Base-by-base conservation (phyloP, 495 filamentous ascomycete species). In the Aspergillus baeticus region DNA sequence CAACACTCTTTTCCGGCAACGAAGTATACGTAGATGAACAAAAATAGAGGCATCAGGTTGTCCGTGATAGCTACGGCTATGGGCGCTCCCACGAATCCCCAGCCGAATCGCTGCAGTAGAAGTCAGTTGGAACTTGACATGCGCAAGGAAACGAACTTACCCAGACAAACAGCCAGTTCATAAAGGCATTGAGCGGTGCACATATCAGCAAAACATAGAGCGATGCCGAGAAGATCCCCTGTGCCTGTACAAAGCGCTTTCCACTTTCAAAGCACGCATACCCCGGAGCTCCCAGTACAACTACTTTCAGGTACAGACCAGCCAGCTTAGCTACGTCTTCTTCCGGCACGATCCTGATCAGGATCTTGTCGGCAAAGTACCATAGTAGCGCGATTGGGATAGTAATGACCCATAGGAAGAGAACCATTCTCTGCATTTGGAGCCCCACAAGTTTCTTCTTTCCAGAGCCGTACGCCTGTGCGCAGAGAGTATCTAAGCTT, bases 11-110 rank as follows among this genome's bases (percentile, higher is more conserved):
- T 59, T 20, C 83, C 83, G 42, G 68, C 77, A 22, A 80, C 51
- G 61, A 84, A 82, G 55, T 75, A 75, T 23, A 85, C 77, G 65
- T 96, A 96, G 23, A 87, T 66, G 46, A 92, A 81, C 10, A 96
- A 77, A 26, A 87, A 70, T 13, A 92, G 48, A 0, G 91, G 89
- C 60, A 96, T 82, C n/a, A 95, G 78, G 62, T 77, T 90, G 61
- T 96, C 87, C 0, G 88, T 92, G 38, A 95, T 83, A 18, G 83
- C 84, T 21, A 96, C 89, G 3, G 92, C 90, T 45, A 90, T 87
- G 0, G 92, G 91, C 3, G 92, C 91, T 37, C 92, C 92, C 45
- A 88, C 68, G 63, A 93, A 96, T 2, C 91, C 91, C 81, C 84
- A 87, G 10, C 80, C 73, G 51, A 96, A 80, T 68, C 82, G 75